Evolutionary conservation across 129 eudicot genomes (phyloP).

Genomic region (Tagetes patula): DNA sequence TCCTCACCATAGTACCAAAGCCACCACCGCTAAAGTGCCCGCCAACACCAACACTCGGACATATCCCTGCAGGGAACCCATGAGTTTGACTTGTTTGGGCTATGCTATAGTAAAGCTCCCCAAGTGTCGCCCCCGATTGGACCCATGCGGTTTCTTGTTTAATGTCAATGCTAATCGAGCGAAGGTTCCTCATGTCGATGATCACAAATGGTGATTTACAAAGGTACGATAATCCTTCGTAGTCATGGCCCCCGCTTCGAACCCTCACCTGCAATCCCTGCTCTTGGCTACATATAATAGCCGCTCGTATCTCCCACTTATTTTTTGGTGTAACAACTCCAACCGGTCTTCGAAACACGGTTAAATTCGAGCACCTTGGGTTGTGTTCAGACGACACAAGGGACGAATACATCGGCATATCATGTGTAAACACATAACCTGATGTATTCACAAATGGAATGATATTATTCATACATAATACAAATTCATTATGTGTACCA

Average conservation of each 20-base stretch:
- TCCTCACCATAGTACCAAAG: constrained; percentile 56
- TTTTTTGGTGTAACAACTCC: constrained; percentile 44
- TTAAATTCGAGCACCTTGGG: constrained; percentile 37
- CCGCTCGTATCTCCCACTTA: constrained; percentile 33
- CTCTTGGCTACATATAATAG: constrained; percentile 37
- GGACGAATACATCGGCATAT: constrained; percentile 37
- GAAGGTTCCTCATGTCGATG: constrained; percentile 48
- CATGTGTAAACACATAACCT: constrained; percentile 21
- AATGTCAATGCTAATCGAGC: constrained; percentile 33
- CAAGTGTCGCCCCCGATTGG: constrained; percentile 52
- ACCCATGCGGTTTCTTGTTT: constrained; percentile 50
- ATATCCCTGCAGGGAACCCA: constrained; percentile 52
- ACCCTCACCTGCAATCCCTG: constrained; percentile 41
- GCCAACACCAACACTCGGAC: constrained; percentile 61
- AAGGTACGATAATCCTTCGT: constrained; percentile 56
- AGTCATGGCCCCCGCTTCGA: constrained; percentile 67
- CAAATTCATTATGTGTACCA: constrained; percentile 7
- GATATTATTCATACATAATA: constrained; percentile 28
- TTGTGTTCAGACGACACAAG: constrained; percentile 45
- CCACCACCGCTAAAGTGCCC: constrained; percentile 77
- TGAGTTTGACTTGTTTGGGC: constrained; percentile 38
- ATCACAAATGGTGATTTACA: constrained; percentile 46
- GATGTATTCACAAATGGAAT: constrained; percentile 15
- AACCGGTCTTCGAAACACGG: constrained; percentile 25
- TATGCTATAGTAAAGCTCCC: constrained; percentile 50